phyloP scores from a whole-genome alignment of 306 rosid genomes.

The Senna tora region DNA sequence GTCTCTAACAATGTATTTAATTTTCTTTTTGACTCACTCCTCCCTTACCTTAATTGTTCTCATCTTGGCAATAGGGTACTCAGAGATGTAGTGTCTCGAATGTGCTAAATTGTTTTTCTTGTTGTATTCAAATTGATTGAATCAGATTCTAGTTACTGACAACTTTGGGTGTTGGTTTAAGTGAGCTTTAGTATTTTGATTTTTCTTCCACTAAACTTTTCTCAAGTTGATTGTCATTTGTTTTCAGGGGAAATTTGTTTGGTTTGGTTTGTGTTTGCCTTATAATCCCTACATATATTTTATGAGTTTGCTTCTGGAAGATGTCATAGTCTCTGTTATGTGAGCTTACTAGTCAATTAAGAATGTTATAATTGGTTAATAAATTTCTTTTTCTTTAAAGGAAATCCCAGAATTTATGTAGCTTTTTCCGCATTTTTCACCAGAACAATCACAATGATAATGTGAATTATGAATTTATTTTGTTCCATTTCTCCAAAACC shows the following conservation, averaged over 20 bases:
- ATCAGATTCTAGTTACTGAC: not conserved
- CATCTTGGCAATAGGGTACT: not conserved
- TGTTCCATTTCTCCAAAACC: conserved; percentile 9
- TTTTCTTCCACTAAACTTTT: not conserved
- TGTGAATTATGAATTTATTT: conserved; percentile 1
- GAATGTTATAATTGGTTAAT: too few species aligned
- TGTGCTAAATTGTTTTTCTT: not conserved
- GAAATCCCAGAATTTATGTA: not conserved
- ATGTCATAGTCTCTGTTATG: too few species aligned
- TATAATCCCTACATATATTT: not conserved
- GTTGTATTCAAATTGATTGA: conserved; percentile 18
- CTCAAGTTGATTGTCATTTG: not conserved
- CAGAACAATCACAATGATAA: conserved; percentile 12
- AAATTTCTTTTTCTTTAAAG: too few species aligned
- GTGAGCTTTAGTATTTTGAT: conserved; percentile 1
- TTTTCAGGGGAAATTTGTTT: not conserved
- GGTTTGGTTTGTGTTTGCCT: conserved; percentile 27
- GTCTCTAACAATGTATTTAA: conserved; percentile 11
- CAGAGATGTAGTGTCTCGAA: not conserved
- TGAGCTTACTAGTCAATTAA: too few species aligned
- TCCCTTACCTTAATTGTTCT: not conserved
- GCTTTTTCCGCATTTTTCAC: conserved; percentile 3
- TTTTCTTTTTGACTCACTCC: conserved; percentile 8
- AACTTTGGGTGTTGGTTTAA: conserved; percentile 24
- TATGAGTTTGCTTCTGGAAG: too few species aligned